These are phyloP conservation scores for Fomes fomentarius DNA, from an alignment of 1,284 basidiomycete species.

Conservation along the genomic window DNA sequence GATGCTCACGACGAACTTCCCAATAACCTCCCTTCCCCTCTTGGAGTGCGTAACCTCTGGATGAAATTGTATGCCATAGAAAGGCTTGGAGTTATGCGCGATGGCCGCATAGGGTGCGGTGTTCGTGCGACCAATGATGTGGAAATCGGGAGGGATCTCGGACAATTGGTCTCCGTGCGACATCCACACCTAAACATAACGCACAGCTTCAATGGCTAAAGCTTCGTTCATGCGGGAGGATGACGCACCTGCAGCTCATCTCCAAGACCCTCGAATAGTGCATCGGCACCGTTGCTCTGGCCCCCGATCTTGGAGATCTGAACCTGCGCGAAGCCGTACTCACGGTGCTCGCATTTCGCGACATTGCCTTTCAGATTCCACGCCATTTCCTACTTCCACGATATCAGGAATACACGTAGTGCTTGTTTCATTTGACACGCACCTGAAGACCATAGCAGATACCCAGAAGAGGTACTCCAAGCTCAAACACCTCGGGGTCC, in stretches of 20 bases:
- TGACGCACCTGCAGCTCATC: conserved; percentile 78
- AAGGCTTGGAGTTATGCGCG: conserved; percentile 87
- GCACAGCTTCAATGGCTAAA: background rate
- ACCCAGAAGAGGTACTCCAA: conserved; percentile 92
- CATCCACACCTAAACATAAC: conserved; percentile 96
- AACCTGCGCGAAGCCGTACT: conserved; percentile 93
- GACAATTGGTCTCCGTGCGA: conserved; percentile 97
- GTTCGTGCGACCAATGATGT: conserved; percentile 86
- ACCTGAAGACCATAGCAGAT: conserved; percentile 99
- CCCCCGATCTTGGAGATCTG: conserved; percentile 73
- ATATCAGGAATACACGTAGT: background rate
- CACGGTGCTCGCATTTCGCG: conserved; percentile 87
- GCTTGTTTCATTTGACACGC: conserved; percentile 30
- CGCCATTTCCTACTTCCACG: conserved; percentile 80
- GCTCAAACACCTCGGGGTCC: conserved; percentile 92
- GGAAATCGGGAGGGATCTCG: conserved; percentile 82
- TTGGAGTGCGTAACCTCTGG: conserved; percentile 97
- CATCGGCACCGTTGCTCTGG: conserved; percentile 60
- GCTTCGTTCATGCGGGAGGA: conserved; percentile 8
- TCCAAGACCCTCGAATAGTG: conserved; percentile 85
- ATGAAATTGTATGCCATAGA: conserved; percentile 99
- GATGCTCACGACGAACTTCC: conserved; percentile 84
- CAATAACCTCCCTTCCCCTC: conserved; percentile 90
- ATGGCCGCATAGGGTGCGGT: conserved; percentile 95
- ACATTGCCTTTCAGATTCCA: conserved; percentile 90